A percentile compares a stretch with the other conserved stretches of the same genome.
Conservation (phyloP, 108 stramenopile species). For the Nitzschia inconspicua region DNA sequence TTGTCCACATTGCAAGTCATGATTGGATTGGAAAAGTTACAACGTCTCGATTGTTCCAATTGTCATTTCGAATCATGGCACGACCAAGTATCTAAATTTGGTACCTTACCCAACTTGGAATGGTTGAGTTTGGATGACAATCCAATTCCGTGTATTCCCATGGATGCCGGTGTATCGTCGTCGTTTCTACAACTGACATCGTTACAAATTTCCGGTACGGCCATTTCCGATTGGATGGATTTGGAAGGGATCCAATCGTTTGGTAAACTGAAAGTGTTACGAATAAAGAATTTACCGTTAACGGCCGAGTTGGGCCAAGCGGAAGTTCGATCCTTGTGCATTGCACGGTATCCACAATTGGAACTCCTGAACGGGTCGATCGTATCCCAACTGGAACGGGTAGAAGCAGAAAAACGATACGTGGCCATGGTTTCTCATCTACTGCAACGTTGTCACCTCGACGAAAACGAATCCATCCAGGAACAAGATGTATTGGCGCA, state of each 20-base stretch:
- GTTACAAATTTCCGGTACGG: conserved; percentile 71
- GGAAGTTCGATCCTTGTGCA: conserved; percentile 64
- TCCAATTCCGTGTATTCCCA: conserved; percentile 34
- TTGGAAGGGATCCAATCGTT: conserved; percentile 53
- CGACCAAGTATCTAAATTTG: conserved; percentile 47
- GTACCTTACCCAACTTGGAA: conserved; percentile 51
- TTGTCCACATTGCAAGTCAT: conserved; percentile 12
- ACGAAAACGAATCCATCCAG: background rate
- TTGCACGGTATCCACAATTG: conserved; percentile 70
- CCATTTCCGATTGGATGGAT: conserved; percentile 55
- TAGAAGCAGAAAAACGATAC: conserved; percentile 81
- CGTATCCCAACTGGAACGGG: conserved; percentile 61
- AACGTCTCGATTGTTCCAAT: conserved; percentile 63
- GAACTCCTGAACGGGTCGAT: conserved; percentile 69
- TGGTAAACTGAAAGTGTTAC: conserved; percentile 41
- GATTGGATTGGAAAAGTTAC: conserved; percentile 45
- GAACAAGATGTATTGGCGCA: conserved; percentile 27
- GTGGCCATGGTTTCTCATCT: conserved; percentile 31
- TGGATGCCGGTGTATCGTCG: background rate
- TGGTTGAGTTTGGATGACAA: conserved; percentile 82
- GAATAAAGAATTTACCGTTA: conserved; percentile 71
- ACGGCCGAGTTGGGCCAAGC: conserved; percentile 63
- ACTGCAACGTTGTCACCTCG: background rate
- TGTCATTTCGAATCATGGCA: conserved; percentile 67
- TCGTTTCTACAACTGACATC: conserved; percentile 42